Conservation (phyloP, 805 yeast genomes). For the Candida quercuum region DNA sequence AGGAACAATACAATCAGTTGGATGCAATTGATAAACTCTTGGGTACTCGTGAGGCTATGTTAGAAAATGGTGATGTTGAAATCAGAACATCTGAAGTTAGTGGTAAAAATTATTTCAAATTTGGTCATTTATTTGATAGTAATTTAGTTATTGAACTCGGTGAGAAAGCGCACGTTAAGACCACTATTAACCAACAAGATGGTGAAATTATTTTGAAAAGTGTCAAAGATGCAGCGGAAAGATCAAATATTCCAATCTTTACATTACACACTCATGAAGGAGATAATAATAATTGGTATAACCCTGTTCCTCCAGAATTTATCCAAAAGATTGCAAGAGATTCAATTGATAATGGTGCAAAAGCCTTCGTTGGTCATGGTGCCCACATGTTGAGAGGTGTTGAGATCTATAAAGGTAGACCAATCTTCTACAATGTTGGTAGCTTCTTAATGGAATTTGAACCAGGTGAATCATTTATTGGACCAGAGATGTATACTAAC, state of each 20-base stretch:
- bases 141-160: conserved; percentile 23
- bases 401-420: conserved; percentile 24
- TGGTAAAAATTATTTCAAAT: conserved; percentile 20
- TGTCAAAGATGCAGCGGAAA: conserved; percentile 19
- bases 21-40: conserved; percentile 23
- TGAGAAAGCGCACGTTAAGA: conserved; percentile 22
- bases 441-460: conserved; percentile 25
- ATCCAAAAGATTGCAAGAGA: conserved; percentile 22
- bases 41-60: conserved; percentile 25
- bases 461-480: conserved; percentile 21
- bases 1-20: conserved; percentile 20
- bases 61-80: conserved; percentile 25
- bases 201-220: conserved; percentile 19
- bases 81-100: conserved; percentile 16
- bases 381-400: conserved; percentile 27
- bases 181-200: conserved; percentile 19
- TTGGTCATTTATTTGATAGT: conserved; percentile 25
- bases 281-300: conserved; percentile 28
- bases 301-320: conserved; percentile 23
- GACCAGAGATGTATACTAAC: conserved; percentile 24
- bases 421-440: conserved; percentile 25
- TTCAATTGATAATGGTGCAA: conserved; percentile 24
- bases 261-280: conserved; percentile 26
- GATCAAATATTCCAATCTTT: conserved; percentile 24
- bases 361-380: conserved; percentile 26